Base-by-base conservation (phyloP, 768 basidiomycete species). In the Mycena vitilis region DNA sequence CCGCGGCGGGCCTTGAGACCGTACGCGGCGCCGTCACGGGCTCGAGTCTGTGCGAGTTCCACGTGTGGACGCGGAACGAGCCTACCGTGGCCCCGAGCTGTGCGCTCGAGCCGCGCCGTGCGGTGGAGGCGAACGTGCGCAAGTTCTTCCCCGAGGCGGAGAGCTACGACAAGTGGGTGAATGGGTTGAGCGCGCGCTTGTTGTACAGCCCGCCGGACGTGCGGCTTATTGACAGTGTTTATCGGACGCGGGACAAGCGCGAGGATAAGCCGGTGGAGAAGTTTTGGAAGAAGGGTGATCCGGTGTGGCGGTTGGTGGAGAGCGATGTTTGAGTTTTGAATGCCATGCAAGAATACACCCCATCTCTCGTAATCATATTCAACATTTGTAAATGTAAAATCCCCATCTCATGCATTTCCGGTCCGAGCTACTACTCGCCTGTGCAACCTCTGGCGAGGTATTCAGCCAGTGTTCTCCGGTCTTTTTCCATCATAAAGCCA, bases 141-240 rank as follows among this genome's bases (percentile, higher is more conserved):
- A 20, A 18, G 40, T 58, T 66, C 49, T 72, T 34, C 49, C 60
- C 60, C 20, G 59, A 30, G 4, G 71, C 63, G 47, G 37, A 44
- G 64, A 48, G 59, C 60, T 72, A 64, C 18, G 56, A 57, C 5
- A 20, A 13, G 2, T 72, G 62, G 16, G 6, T 48, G 20, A 57
- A 69, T 7, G 64, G 68, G 4, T 48, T 68, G 44, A 23, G 12
- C 22, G 67, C 49, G 30, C 52, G 71, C 12, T 70, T 69, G 20
- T 38, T 72, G 18, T 69, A 47, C 22, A 70, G 60, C 59, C 61
- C 68, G 3, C 23, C 37, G 56, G 68, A 72, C 48, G 71, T 72
- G 55, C 66, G 71, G 9, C 57, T 65, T 15, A 66, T 70, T n/a
- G 68, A 72, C 30, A 69, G 68, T 20, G 71, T 72, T 7, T 72